Evolutionary conservation across 1,284 basidiomycete species (phyloP), one percentile per base, ranked within the genome.

Genomic region (Leccinum griseonigrum): DNA sequence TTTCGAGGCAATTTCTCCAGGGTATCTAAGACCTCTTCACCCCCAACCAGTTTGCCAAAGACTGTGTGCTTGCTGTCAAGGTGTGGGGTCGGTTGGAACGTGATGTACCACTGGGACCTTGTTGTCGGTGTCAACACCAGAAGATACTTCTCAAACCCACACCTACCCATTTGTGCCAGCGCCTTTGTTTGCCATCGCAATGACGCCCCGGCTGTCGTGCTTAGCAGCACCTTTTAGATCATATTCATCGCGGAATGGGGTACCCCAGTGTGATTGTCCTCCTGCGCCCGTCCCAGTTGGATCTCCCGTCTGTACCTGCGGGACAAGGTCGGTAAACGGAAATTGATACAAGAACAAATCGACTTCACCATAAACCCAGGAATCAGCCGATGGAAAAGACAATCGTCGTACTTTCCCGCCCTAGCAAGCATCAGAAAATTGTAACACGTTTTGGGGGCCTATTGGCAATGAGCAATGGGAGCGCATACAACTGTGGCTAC

Each of bases 371-470:
- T 99, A 74, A 99, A 99, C 0, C 94, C 96, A 5, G 95, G 95
- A 13, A 99, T 94, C 55, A 97, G 81, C 38, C 97, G 87, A 73
- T 99, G 97, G 76, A 99, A 99, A 34, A 91, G 74, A 63, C 87
- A 89, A 68, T 94, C 81, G 68, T 98, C 89, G 74, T 98, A 99
- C 68, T 95, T 94, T 3, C 95, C 95, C 38, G 88, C 80, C 66
- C 87, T 86, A 0, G 95, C 94, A 4, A 98, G 83, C 87, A 92
- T 92, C 18, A 99, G 78, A 76, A 98, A 99, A 76, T 99, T 99
- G 76, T 98, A 99, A 70, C 95, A 97, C 1, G 97, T 98, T 77
- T 97, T 96, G 0, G 97, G 97, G 6, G 96, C 97, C 87, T 95
- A 61, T 31, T 56, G 51, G 61, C 36, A 36, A 31, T 48, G 46